Base-by-base conservation (phyloP, 1,284 basidiomycete species). In the Agroathelia rolfsii region DNA sequence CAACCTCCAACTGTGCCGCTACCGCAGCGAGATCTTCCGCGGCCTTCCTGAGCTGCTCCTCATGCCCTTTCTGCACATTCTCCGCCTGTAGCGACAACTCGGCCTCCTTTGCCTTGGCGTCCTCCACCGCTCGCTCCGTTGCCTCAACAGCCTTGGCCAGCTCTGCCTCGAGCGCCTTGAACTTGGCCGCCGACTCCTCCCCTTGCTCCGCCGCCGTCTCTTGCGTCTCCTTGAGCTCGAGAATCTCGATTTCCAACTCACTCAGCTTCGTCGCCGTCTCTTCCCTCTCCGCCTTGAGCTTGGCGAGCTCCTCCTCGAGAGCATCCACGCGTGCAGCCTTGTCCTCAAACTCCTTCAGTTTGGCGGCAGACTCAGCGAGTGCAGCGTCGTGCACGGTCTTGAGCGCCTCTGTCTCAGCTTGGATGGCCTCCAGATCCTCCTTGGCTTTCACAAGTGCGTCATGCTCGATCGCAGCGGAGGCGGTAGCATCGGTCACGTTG, bases 241-340 rank as follows among this genome's bases (percentile, higher is more conserved):
- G 60, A 22, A 87, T 66, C 48, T 87, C 79, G 28, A 83, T 59
- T 56, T 90, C 82, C 9, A 89, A 64, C 41, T 84, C 77, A 1
- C 78, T 82, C 9, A 92, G 64, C 51, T 78, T 86, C 46, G 62
- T 69, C 28, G 78, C 73, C 31, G 64, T 72, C 43, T 88, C 85
- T 42, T 84, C 82, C 47, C 76, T 75, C 56, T 87, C 81, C 13
- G 52, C 52, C 46, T 69, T 72, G 35, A 86, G 57, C 26, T 64
- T 56, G 5, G 53, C 54, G 3, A 85, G 44, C 48, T 84, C 75
- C 9, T 62, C 50, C 37, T 66, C 58, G 10, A 79, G 59, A 6
- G 57, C 48, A 21, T 66, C 64, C 2, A 55, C 53, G 28, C 61
- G 57, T n/a, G 61, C 52, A 11, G 57, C 57, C 39, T 67, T 66